Evolutionary conservation across 2,329 filamentous ascomycete species (phyloP).

Genomic region (Purpureocillium takamizusanense): DNA sequence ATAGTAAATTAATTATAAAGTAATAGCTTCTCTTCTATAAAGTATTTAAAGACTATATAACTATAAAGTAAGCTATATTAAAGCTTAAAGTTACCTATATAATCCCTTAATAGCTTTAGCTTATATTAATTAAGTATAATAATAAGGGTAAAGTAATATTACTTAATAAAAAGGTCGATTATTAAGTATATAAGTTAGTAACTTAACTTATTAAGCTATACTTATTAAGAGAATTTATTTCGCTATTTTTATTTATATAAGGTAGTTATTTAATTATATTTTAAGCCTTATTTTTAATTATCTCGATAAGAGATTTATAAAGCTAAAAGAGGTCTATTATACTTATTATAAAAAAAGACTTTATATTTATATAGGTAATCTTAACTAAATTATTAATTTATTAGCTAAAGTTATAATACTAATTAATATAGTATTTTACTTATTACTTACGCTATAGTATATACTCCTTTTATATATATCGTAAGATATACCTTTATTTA

Average conservation of each 20-base stretch:
- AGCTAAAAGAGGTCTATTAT: neutral
- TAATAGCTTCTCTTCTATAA: neutral
- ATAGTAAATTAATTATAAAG: neutral
- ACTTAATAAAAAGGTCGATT: neutral
- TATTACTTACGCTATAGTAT: neutral
- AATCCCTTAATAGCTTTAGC: neutral
- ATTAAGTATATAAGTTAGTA: neutral
- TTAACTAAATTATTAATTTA: neutral
- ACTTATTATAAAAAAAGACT: neutral
- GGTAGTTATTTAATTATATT: neutral
- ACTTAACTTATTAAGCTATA: neutral
- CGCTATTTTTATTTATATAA: neutral
- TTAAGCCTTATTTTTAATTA: neutral
- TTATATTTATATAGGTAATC: neutral
- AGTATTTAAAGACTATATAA: slow-evolving; percentile 1
- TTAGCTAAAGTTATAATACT: neutral
- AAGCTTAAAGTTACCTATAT: neutral
- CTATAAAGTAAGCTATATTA: neutral
- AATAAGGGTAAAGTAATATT: neutral
- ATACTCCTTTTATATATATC: neutral
- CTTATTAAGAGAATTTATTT: neutral
- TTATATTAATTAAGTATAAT: neutral
- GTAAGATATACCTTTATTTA: neutral
- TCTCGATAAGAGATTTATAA: neutral
- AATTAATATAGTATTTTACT: neutral